Percentiles rank a stretch among this genome's conserved stretches.
Evolutionary conservation across 2,329 filamentous ascomycete species (phyloP).

Genomic region (Colletotrichum sp.): DNA sequence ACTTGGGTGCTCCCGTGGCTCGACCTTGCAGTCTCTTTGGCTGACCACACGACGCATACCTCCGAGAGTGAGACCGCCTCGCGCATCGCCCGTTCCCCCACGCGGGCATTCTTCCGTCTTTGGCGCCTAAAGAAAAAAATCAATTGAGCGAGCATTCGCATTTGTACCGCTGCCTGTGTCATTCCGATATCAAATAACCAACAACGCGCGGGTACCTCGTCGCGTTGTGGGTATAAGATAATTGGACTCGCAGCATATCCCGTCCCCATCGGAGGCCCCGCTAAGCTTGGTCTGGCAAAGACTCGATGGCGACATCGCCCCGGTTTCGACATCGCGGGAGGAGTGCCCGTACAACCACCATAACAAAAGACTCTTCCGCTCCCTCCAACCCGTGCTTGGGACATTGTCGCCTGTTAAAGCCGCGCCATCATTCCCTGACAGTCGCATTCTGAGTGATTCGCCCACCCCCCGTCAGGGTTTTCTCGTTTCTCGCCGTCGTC

Average conservation of each 20-base stretch:
- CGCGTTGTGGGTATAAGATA: conserved; percentile 6
- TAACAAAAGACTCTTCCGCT: background rate
- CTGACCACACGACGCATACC: background rate
- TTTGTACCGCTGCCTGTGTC: background rate
- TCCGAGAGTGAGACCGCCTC: conserved; percentile 1
- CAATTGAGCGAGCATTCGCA: background rate
- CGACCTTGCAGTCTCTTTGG: background rate
- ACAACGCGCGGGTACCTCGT: background rate
- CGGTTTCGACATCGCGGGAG: conserved; percentile 19
- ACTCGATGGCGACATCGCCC: conserved; percentile 31
- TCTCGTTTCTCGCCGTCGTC: background rate
- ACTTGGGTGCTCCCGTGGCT: background rate
- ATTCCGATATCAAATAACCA: background rate
- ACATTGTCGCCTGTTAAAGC: background rate
- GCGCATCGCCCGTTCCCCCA: background rate
- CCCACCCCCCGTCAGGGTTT: conserved; percentile 10
- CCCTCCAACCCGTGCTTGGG: background rate
- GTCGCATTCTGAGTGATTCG: background rate
- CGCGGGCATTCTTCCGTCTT: background rate
- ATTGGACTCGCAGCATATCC: conserved; percentile 4
- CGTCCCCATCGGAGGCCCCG: conserved; percentile 5
- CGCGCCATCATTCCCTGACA: background rate
- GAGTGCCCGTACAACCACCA: conserved; percentile 12
- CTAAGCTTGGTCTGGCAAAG: conserved; percentile 23
- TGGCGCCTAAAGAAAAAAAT: conserved; percentile 1